These are phyloP conservation scores for Lentinula detonsa DNA, from an alignment of 768 basidiomycete species.

Conservation along the genomic window DNA sequence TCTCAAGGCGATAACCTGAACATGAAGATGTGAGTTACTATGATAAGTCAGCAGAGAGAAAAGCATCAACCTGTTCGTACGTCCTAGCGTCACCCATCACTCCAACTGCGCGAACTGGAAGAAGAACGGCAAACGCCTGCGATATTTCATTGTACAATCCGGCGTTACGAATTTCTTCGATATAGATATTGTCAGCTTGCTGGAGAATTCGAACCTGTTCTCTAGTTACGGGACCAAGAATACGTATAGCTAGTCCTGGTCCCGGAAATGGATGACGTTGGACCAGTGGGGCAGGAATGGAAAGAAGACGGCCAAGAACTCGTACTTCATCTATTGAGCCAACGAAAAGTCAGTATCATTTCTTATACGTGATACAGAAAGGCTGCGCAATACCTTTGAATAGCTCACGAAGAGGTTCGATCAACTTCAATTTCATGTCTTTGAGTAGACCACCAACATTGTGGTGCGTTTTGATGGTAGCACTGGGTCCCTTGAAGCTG, in stretches of 20 bases:
- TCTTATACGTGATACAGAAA: neutral
- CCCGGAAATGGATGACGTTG: constrained; percentile 99
- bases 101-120: constrained; percentile 95
- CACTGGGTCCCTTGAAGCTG: constrained; percentile 97
- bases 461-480: constrained; percentile 99
- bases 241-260: constrained; percentile 96
- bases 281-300: constrained; percentile 89
- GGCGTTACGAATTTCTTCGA: constrained; percentile 94
- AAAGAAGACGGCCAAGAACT: constrained; percentile 82
- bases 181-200: constrained; percentile 91
- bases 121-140: constrained; percentile 92
- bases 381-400: constrained; percentile 76
- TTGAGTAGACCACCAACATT: constrained; percentile 95
- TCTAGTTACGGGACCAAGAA: constrained; percentile 90
- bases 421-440: constrained; percentile 98
- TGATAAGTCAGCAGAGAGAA: neutral
- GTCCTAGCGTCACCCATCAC: constrained; percentile 97
- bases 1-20: constrained; percentile 83
- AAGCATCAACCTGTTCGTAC: constrained; percentile 73
- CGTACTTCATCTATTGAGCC: constrained; percentile 81
- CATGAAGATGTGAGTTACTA: constrained; percentile 6
- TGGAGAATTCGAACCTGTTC: constrained; percentile 91
- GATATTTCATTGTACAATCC: constrained; percentile 89
- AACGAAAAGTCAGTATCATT: constrained; percentile 1
- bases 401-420: constrained; percentile 93